A percentile compares a stretch with the other conserved stretches of the same genome.
These are phyloP conservation scores for Piper longum DNA, from an alignment of 164 flowering plant species.

Conservation along the genomic window DNA sequence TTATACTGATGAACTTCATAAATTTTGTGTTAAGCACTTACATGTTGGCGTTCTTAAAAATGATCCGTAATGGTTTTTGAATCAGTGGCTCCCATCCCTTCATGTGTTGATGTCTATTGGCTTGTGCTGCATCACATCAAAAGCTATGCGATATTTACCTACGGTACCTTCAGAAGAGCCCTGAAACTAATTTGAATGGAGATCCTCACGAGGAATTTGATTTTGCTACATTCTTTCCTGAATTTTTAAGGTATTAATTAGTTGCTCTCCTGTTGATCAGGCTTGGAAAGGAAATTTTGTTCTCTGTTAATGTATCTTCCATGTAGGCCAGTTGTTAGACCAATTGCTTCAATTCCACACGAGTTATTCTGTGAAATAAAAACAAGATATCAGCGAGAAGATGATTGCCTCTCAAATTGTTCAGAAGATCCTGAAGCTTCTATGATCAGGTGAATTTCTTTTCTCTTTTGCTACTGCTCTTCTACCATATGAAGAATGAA, in stretches of 20 bases:
- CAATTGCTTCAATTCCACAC: slow-evolving; percentile 56
- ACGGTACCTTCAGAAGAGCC: slow-evolving; percentile 67
- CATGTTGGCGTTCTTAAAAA: background rate
- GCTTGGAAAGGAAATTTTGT: background rate
- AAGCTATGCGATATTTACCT: slow-evolving; percentile 61
- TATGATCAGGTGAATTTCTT: background rate
- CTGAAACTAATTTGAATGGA: slow-evolving; percentile 69
- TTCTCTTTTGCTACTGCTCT: background rate
- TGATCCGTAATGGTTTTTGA: background rate
- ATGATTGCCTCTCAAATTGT: background rate
- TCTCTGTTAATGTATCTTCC: slow-evolving; percentile 6
- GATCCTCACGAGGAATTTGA: slow-evolving; percentile 95
- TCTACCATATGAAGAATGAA: background rate
- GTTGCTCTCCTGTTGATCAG: background rate
- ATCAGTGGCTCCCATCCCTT: slow-evolving; percentile 87
- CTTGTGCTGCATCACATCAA: slow-evolving; percentile 44
- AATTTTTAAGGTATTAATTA: slow-evolving; percentile 41
- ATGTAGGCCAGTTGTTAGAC: slow-evolving; percentile 76
- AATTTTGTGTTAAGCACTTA: no score
- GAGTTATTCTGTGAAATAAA: slow-evolving; percentile 67
- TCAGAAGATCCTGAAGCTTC: background rate
- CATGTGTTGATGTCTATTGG: slow-evolving; percentile 37
- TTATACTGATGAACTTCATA: no score
- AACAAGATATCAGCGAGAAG: background rate
- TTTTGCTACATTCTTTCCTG: slow-evolving; percentile 87